Percentiles rank a stretch among this genome's conserved stretches.
These are phyloP conservation scores for Phoenix dactylifera DNA, from an alignment of 176 grass and related monocot species.

Conservation along the genomic window DNA sequence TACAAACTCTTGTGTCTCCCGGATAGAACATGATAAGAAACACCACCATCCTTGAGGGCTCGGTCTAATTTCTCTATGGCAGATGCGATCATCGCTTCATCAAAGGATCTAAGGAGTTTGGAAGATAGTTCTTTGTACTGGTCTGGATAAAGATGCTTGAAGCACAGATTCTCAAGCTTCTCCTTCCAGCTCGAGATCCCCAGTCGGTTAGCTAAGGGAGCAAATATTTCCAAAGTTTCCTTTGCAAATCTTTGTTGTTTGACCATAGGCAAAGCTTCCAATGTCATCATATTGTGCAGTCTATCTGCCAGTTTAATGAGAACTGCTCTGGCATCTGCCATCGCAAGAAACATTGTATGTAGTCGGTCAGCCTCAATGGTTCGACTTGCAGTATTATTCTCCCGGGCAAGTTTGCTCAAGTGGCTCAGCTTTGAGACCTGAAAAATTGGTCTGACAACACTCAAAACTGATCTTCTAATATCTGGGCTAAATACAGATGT, in stretches of 20 bases:
- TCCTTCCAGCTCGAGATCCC: conserved; percentile 41
- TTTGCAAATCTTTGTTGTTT: conserved; percentile 63
- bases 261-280: conserved; percentile 42
- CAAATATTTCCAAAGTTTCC: conserved; percentile 76
- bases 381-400: conserved; percentile 13
- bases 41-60: conserved; percentile 49
- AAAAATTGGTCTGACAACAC: neutral
- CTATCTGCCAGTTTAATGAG: conserved; percentile 23
- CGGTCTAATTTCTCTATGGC: conserved; percentile 47
- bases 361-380: conserved; percentile 15
- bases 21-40: conserved; percentile 48
- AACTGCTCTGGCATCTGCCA: conserved; percentile 22
- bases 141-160: conserved; percentile 58
- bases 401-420: conserved; percentile 24
- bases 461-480: too few relatives aligned
- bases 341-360: conserved; percentile 25
- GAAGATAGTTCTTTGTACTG: conserved; percentile 45
- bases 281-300: conserved; percentile 32
- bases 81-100: conserved; percentile 60
- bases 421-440: conserved; percentile 28
- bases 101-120: conserved; percentile 38
- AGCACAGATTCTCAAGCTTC: conserved; percentile 72
- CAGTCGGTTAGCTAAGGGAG: conserved; percentile 18
- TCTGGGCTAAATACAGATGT: too few relatives aligned
- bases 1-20: conserved; percentile 76